A percentile compares a stretch with the other conserved stretches of the same genome.
Conservation (phyloP, 371 early-diverging fungal species). For the Haplosporangium sp. region DNA sequence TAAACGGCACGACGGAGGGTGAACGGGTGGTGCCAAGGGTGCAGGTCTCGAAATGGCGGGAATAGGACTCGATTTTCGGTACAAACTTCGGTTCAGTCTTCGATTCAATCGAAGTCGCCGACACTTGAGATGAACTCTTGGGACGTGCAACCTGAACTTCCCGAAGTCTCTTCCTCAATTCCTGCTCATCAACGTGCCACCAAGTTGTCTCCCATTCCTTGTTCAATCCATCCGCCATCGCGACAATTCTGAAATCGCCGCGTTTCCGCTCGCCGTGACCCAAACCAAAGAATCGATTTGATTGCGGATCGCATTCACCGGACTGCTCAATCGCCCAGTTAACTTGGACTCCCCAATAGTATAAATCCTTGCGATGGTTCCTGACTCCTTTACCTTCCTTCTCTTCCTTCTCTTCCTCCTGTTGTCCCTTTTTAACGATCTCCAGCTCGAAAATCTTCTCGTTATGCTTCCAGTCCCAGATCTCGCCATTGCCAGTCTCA, state of each 20-base stretch:
- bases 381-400: not conserved
- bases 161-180: conserved; percentile 1
- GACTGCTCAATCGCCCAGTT: conserved; percentile 27
- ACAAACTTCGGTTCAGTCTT: not conserved
- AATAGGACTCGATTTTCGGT: not conserved
- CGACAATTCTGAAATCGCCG: conserved; percentile 27
- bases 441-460: not conserved
- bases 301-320: not conserved
- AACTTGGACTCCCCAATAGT: conserved; percentile 40
- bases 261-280: not conserved
- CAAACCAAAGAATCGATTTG: not conserved
- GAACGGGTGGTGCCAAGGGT: conserved; percentile 7
- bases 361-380: conserved; percentile 11
- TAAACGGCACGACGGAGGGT: not conserved
- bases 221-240: conserved; percentile 24
- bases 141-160: not conserved
- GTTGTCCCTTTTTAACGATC: not conserved
- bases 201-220: conserved; percentile 29
- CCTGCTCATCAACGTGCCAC: conserved; percentile 24
- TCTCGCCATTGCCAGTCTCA: conserved; percentile 14
- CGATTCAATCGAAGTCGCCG: not conserved
- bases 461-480: conserved; percentile 40
- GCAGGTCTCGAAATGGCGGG: conserved; percentile 10
- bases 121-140: not conserved
- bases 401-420: not conserved